Conservation (phyloP, 208 protist genomes). For the Leishmania lainsoni region DNA sequence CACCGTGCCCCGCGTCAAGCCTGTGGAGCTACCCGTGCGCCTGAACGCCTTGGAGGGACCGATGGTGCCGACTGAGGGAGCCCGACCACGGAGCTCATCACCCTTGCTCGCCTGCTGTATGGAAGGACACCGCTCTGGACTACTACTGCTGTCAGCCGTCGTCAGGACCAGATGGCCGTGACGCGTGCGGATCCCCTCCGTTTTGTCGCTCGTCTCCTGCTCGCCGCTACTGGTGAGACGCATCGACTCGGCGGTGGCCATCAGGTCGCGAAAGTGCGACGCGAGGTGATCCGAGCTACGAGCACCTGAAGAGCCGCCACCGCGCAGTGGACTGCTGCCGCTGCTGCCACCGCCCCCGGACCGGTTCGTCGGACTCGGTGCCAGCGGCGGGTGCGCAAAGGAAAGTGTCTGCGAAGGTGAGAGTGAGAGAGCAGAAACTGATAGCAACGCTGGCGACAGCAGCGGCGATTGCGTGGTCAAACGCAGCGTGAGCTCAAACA, state of each 20-base stretch:
- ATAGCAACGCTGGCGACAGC: background rate
- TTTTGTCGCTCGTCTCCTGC: background rate
- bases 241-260: conserved; percentile 35
- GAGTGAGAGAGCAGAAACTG: background rate
- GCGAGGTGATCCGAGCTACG: conserved; percentile 23
- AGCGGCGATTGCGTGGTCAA: conserved; percentile 16
- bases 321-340: conserved; percentile 23
- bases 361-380: conserved; percentile 23
- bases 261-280: conserved; percentile 36
- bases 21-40: conserved; percentile 25
- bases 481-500: conserved; percentile 56
- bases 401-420: background rate
- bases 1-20: conserved; percentile 4
- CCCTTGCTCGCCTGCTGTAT: background rate
- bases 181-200: conserved; percentile 2
- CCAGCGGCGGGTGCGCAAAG: conserved; percentile 26
- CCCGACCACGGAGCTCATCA: background rate
- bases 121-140: background rate
- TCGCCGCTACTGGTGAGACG: conserved; percentile 18
- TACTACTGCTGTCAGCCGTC: background rate
- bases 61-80: background rate
- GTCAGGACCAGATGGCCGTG: background rate
- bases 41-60: conserved; percentile 10
- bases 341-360: conserved; percentile 6
- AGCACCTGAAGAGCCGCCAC: conserved; percentile 5